A percentile compares a stretch with the other conserved stretches of the same genome.
These are phyloP conservation scores for Fusarium abutilonis DNA, from an alignment of 2,329 filamentous ascomycete genomes.

Conservation along the genomic window DNA sequence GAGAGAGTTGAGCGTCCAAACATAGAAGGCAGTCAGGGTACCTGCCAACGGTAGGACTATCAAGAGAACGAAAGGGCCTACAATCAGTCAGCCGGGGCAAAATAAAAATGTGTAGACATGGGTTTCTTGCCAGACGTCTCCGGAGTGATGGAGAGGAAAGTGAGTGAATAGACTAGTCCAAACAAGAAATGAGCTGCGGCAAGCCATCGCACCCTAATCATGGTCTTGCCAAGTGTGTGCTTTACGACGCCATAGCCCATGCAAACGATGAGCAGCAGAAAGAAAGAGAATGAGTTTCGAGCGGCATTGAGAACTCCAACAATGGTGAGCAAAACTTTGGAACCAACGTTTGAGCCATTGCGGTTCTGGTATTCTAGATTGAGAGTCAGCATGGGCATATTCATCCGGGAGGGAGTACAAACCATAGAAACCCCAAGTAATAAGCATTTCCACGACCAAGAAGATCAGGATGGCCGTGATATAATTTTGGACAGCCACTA, in stretches of 20 bases:
- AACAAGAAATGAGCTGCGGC: slow-evolving; percentile 95
- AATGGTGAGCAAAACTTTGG: slow-evolving; percentile 87
- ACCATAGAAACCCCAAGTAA: slow-evolving; percentile 99
- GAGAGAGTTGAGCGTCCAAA: slow-evolving; percentile 97
- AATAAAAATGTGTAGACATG: not conserved
- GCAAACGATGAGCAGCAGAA: slow-evolving; percentile 95
- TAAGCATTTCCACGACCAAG: slow-evolving; percentile 92
- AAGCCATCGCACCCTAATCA: slow-evolving; percentile 92
- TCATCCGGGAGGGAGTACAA: slow-evolving; percentile 42
- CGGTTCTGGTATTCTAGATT: slow-evolving; percentile 85
- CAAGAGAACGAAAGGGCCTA: slow-evolving; percentile 87
- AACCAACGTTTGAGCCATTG: slow-evolving; percentile 82
- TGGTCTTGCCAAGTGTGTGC: slow-evolving; percentile 87
- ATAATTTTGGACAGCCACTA: slow-evolving; percentile 96
- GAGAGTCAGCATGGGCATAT: slow-evolving; percentile 46
- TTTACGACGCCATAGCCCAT: slow-evolving; percentile 99
- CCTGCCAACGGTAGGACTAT: slow-evolving; percentile 92
- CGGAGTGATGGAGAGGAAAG: slow-evolving; percentile 87
- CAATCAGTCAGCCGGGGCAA: slow-evolving; percentile 33
- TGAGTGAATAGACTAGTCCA: slow-evolving; percentile 90
- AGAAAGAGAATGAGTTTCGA: slow-evolving; percentile 98
- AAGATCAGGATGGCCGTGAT: slow-evolving; percentile 97
- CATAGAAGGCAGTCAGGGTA: slow-evolving; percentile 95
- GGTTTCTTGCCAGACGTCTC: slow-evolving; percentile 74
- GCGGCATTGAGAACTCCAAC: slow-evolving; percentile 94